Evolutionary conservation across 257 asterid genomes (phyloP), one percentile per base, ranked within the genome.

Genomic region (Forsythia viridissima): DNA sequence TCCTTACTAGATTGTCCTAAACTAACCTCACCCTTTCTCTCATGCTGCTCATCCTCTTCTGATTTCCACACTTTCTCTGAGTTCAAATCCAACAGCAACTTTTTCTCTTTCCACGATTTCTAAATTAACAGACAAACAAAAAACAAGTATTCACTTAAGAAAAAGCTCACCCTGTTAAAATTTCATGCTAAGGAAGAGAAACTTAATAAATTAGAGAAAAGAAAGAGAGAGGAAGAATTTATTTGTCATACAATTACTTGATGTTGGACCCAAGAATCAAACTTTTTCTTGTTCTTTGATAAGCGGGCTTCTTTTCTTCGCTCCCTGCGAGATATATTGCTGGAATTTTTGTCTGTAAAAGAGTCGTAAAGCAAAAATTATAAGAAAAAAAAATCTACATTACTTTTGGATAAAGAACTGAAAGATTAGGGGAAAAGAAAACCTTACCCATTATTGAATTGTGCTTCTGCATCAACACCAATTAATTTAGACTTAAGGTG

Each of bases 221-320:
- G n/a, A 51, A 3, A 20, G 21, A 13, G 7, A 36, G 6, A 46
- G 16, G 1, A 74, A 0, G 52, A 78, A 5, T 13, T 15, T 8
- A 61, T 13, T 4, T 43, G 40, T 37, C 9, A 12, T 40, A 73
- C 18, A 66, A 36, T 84, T 89, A 88, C 92, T 24, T 88, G 89
- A 82, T 83, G 90, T 20, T 90, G 87, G 76, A 90, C 78, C 96
- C 97, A 90, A 21, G 93, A 90, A 73, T 89, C 89, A 73, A 90
- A 90, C 82, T 87, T 92, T 78, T 87, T 87, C 85, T 87, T 83
- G 71, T 82, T 90, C 83, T 85, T 86, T 24, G 75, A 85, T 24
- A 79, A 61, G 21, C 96, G 91, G 21, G 92, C 91, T 90, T 91
- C 93, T 80, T 88, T 94, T 75, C 97, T 78, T 65, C 81, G 81